A percentile compares a stretch with the other conserved stretches of the same genome.
These are phyloP conservation scores for Aschersonia sp. DNA, from an alignment of 2,329 filamentous ascomycete genomes.

Conservation along the genomic window DNA sequence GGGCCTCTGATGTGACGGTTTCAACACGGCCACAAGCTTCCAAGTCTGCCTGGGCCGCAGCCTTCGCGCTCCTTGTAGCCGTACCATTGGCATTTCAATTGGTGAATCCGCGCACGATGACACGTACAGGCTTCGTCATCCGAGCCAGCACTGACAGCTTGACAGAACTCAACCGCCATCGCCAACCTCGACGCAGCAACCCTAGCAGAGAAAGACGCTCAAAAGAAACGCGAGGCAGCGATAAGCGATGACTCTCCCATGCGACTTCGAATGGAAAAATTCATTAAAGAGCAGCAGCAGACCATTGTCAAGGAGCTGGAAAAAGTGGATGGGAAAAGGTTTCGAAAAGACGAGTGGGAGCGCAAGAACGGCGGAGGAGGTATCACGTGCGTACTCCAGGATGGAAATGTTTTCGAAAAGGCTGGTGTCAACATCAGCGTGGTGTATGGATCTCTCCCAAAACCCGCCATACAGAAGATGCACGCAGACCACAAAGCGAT, in stretches of 20 bases:
- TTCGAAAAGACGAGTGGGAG: constrained; percentile 75
- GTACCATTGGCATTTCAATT: constrained; percentile 2
- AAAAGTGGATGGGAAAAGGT: constrained; percentile 67
- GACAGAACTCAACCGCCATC: constrained; percentile 26
- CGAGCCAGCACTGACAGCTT: neutral
- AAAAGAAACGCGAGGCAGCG: constrained; percentile 55
- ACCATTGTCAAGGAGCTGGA: constrained; percentile 75
- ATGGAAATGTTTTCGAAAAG: constrained; percentile 96
- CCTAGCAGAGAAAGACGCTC: constrained; percentile 73
- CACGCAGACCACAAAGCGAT: constrained; percentile 87
- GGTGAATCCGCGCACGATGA: neutral
- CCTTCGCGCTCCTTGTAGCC: neutral
- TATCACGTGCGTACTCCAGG: constrained; percentile 86
- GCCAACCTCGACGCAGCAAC: constrained; percentile 45
- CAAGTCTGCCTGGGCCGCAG: neutral
- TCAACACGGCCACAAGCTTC: neutral
- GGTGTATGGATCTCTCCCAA: constrained; percentile 82
- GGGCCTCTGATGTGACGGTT: neutral
- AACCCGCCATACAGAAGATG: constrained; percentile 84
- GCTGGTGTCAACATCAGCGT: constrained; percentile 90
- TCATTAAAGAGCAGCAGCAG: constrained; percentile 86
- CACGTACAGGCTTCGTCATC: neutral
- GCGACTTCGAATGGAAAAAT: constrained; percentile 93
- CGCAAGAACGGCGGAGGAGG: constrained; percentile 82
- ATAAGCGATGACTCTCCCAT: constrained; percentile 74